Conservation (phyloP, 805 yeast genomes). For the Candida montana region DNA sequence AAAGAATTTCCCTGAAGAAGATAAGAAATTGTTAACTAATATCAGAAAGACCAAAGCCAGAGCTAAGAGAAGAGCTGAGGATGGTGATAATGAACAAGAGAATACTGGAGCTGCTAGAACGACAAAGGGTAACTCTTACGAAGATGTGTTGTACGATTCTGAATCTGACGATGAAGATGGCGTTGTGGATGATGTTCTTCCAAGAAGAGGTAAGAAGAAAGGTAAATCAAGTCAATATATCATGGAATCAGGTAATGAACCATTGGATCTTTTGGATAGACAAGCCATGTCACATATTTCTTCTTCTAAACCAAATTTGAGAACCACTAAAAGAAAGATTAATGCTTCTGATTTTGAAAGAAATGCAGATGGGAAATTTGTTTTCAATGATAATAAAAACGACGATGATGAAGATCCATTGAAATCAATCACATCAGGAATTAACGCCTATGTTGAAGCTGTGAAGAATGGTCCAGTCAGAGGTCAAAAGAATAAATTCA, state of each 20-base stretch:
- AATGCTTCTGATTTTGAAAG: constrained; percentile 32
- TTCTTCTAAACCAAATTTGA: constrained; percentile 70
- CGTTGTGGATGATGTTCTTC: constrained; percentile 34
- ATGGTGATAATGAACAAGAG: constrained; percentile 33
- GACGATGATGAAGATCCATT: constrained; percentile 41
- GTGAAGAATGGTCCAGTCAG: constrained; percentile 89
- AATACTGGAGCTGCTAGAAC: constrained; percentile 31
- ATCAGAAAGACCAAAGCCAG: constrained; percentile 84
- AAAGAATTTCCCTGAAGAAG: constrained; percentile 83
- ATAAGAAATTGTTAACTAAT: constrained; percentile 73
- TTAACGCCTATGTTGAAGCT: constrained; percentile 92
- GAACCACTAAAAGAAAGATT: constrained; percentile 34
- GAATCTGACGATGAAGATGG: constrained; percentile 59
- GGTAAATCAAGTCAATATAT: constrained; percentile 55
- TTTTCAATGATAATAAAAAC: constrained; percentile 45
- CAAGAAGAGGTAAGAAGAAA: constrained; percentile 22
- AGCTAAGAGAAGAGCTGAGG: constrained; percentile 65
- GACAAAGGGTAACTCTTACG: constrained; percentile 79
- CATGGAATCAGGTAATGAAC: constrained; percentile 68
- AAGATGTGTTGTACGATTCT: constrained; percentile 81
- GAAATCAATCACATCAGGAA: constrained; percentile 47
- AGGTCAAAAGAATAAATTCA: constrained; percentile 88
- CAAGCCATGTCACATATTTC: constrained; percentile 83
- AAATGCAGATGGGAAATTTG: constrained; percentile 53
- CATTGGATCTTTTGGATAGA: constrained; percentile 84